Base-by-base conservation (phyloP, 2,329 filamentous ascomycete genomes). In the Alternaria consortialis region DNA sequence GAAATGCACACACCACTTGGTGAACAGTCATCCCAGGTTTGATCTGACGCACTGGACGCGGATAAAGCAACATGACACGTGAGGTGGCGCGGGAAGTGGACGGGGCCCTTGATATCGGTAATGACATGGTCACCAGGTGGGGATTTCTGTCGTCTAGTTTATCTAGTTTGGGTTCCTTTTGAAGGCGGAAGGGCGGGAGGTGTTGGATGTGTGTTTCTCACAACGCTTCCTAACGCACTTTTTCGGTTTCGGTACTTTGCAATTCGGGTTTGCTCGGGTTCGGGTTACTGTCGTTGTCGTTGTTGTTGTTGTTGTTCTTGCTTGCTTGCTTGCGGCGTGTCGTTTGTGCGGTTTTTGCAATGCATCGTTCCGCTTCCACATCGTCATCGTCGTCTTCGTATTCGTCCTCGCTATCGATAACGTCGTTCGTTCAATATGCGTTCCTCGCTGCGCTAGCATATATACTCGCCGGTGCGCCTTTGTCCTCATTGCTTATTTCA, bases 401-500 rank as follows among this genome's bases (percentile, higher is more conserved):
- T 50, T 50, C 32, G 46, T 50, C 63, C 36, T 51, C 67, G 11
- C 50, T 66, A 20, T 70, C 70, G 13, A 8, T 75, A 27, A 58
- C 55, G n/a, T 56, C 71, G n/a, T 23, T 76, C 43, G 13, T 76
- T 8, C 75, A 79, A 42, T 79, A 77, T 53, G 63, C 61, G 2
- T 60, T 79, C 25, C 53, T 79, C 11, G 70, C 59, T 7, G 56
- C 72, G 15, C 27, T 77, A 8, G 73, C 62, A 12, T 79, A 79
- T 51, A 58, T 80, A 7, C 63, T 80, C n/a, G 76, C 73, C 2
- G 77, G 77, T 29, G 77, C 77, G 51, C 77, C 77, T 17, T 53
- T 78, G 11, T 66, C 66, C 2, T 62, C 36, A n/a, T 11, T 58
- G 13, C 25, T 65, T 44, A 47, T 8, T 25, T 37, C 32, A 25